Evolutionary conservation across 371 early-diverging fungal species (phyloP).

Genomic region (Saksenaea oblongispora): DNA sequence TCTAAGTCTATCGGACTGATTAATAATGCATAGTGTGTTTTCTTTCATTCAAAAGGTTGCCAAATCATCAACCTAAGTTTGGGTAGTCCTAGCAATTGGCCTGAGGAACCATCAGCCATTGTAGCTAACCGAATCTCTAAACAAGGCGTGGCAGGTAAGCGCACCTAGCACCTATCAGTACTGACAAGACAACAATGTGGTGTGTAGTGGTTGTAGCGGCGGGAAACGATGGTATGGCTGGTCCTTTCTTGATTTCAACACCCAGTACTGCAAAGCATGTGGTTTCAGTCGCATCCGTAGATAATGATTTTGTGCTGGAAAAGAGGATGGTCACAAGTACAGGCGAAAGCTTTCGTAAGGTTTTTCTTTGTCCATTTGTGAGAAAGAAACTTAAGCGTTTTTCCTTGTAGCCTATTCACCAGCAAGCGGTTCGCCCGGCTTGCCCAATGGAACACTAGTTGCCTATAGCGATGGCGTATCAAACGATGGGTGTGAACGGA

Average conservation of each 20-base stretch:
- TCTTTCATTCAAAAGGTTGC: constrained; percentile 29
- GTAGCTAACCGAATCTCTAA: constrained; percentile 51
- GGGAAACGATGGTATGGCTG: constrained; percentile 66
- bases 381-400: background rate
- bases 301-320: constrained; percentile 41
- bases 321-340: constrained; percentile 13
- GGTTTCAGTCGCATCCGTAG: constrained; percentile 66
- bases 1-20: background rate
- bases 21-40: background rate
- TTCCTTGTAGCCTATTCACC: constrained; percentile 26
- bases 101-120: constrained; percentile 52
- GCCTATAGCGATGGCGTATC: constrained; percentile 14
- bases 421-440: constrained; percentile 17
- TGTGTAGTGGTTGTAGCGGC: constrained; percentile 57
- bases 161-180: background rate
- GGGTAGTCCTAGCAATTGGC: constrained; percentile 66
- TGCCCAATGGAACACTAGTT: constrained; percentile 35
- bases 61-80: constrained; percentile 75
- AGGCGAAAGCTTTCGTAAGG: constrained; percentile 21
- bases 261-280: constrained; percentile 57
- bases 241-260: constrained; percentile 49
- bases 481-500: constrained; percentile 24
- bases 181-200: background rate
- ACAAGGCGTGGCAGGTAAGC: constrained; percentile 33
- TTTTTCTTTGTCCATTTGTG: background rate